phyloP scores from a whole-genome alignment of 179 eudicot species.

The Patellifolia procumbens region DNA sequence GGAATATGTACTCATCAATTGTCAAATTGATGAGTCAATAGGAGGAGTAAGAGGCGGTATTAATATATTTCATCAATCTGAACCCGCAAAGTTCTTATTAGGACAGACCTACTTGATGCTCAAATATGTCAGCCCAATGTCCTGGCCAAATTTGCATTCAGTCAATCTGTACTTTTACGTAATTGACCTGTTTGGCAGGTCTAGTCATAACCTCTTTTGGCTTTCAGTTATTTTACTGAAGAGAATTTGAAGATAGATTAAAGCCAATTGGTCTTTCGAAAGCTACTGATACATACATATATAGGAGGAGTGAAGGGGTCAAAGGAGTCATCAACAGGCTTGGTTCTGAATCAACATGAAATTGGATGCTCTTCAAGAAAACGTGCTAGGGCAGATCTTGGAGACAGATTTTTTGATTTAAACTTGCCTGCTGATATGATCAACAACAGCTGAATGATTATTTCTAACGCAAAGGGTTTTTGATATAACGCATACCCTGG shows the following conservation, averaged over 20 bases:
- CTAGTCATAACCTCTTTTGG: constrained; percentile 23
- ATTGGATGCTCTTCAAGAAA: constrained; percentile 42
- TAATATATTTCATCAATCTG: background rate
- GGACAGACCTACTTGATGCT: background rate
- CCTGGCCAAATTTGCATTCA: background rate
- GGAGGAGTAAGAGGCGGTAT: background rate
- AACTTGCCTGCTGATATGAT: constrained; percentile 47
- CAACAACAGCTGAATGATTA: constrained; percentile 28
- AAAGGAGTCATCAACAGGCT: constrained; percentile 35
- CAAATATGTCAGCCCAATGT: background rate
- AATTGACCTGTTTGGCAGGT: constrained; percentile 11
- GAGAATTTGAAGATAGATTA: constrained; percentile 34
- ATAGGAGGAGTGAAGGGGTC: constrained; percentile 40
- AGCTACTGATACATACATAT: constrained; percentile 41
- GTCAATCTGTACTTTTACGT: constrained; percentile 4
- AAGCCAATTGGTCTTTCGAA: constrained; percentile 29
- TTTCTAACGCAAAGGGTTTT: constrained; percentile 8
- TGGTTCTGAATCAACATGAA: constrained; percentile 36
- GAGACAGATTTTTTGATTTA: constrained; percentile 43
- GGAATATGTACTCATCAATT: background rate
- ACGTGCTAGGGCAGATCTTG: constrained; percentile 36
- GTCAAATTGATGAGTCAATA: background rate
- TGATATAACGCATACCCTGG: constrained; percentile 16
- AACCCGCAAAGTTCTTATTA: background rate
- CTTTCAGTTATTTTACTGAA: constrained; percentile 23